These are phyloP conservation scores for Chrysosporium keratinophilum DNA, from an alignment of 2,329 filamentous ascomycete genomes.

Conservation along the genomic window DNA sequence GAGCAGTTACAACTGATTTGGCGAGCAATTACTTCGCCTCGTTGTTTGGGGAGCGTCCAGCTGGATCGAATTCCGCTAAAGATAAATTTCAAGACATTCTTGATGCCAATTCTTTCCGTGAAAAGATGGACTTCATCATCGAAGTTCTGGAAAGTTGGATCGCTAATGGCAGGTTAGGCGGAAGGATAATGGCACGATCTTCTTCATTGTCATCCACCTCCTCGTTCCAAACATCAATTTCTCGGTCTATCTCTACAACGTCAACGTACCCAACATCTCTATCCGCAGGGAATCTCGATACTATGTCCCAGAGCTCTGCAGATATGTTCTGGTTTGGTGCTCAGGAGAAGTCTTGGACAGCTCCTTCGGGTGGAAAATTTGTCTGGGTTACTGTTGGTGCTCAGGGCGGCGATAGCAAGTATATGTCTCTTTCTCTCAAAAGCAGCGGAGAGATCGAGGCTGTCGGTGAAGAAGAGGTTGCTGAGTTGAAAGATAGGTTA, in stretches of 20 bases:
- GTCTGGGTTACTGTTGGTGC: conserved; percentile 44
- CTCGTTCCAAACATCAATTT: background rate
- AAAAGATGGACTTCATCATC: conserved; percentile 35
- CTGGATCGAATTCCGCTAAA: conserved; percentile 19
- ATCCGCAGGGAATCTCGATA: conserved; percentile 12
- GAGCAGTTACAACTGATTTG: conserved; percentile 34
- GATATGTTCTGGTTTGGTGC: conserved; percentile 36
- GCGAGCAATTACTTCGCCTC: conserved; percentile 34
- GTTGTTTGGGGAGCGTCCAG: conserved; percentile 25
- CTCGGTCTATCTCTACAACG: conserved; percentile 4
- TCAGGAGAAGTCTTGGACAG: conserved; percentile 31
- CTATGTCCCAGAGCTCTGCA: background rate
- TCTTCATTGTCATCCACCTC: conserved; percentile 2
- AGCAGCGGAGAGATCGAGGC: conserved; percentile 14
- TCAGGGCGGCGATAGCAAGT: conserved; percentile 38
- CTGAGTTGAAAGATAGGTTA: conserved; percentile 14
- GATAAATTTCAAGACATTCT: conserved; percentile 34
- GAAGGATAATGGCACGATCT: conserved; percentile 18
- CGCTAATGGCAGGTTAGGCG: conserved; percentile 30
- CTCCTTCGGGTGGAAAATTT: conserved; percentile 39
- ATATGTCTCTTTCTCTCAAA: conserved; percentile 31
- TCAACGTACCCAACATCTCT: conserved; percentile 13
- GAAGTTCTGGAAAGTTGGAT: conserved; percentile 35
- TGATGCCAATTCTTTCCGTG: conserved; percentile 36
- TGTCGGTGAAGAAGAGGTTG: conserved; percentile 11